phyloP scores from a whole-genome alignment of 192 early-diverging fungal genomes.

The Backusella morwellensis region DNA sequence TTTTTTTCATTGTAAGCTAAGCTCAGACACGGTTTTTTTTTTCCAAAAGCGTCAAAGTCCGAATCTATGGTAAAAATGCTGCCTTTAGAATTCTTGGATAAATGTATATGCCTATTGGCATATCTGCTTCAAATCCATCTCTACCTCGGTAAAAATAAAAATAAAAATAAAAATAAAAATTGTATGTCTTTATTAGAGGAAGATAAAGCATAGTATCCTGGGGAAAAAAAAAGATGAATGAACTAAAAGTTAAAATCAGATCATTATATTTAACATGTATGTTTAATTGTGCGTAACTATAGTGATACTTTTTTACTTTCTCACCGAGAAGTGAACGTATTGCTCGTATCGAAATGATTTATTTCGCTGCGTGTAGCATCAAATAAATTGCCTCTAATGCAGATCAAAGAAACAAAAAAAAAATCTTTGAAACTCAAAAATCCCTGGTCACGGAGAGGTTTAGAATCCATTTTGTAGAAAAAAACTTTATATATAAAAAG shows the following conservation, averaged over 20 bases:
- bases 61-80: neutral
- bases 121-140: neutral
- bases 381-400: neutral
- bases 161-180: neutral
- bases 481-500: neutral
- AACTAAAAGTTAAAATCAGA: no score
- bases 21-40: constrained; percentile 6
- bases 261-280: no score
- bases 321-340: neutral
- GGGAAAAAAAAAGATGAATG: no score
- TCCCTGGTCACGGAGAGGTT: neutral
- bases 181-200: no score
- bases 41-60: constrained; percentile 1
- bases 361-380: neutral
- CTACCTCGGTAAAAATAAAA: neutral
- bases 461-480: neutral
- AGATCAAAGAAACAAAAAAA: neutral
- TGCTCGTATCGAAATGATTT: neutral
- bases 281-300: no score
- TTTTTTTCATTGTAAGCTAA: neutral
- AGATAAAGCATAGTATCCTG: no score
- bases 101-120: neutral
- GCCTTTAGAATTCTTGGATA: neutral
- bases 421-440: no score
- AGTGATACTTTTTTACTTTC: no score